Evolutionary conservation across 2,329 filamentous ascomycete species (phyloP), one percentile per base, ranked within the genome.

Genomic region (Colletotrichum sp.): DNA sequence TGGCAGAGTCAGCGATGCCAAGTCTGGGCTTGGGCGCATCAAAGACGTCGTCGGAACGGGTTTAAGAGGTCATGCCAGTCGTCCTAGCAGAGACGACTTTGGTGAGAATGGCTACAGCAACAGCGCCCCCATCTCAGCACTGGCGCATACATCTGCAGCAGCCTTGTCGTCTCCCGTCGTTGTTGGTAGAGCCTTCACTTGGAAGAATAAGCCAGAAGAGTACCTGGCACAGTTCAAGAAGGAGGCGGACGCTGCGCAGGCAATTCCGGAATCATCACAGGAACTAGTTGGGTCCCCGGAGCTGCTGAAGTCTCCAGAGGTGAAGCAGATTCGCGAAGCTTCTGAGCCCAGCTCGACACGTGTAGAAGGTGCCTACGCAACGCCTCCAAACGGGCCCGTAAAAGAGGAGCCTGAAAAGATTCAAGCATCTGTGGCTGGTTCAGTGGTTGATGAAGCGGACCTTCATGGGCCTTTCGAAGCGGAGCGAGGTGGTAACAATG

Each of bases 21-120:
- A 94, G 63, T 95, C 94, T 72, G 95, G 96, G 1, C 90, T 98
- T 72, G 95, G 94, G 3, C 93, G 95, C 44, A 96, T 98, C 83
- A 96, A 96, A 81, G 95, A 96, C 81, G 95, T 93, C 4, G 94
- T 98, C 44, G 95, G 95, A 2, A 88, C 89, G 16, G 86, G 86
- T 13, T 82, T 88, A n/a, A 88, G 88, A 78, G 89, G 90, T 3
- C 91, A 93, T 76, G 80, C 81, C 63, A 88, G 84, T 78, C 89
- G 89, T 16, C 87, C 88, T n/a, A 92, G 91, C 6, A 90, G 87
- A 79, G 91, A 93, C 71, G 91, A 92, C n/a, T 84, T 83, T 39
- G 79, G 83, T 26, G 88, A 89, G 39, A 82, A 81, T 57, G 81
- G 81, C 6, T 81, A 82, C 57, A 21, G 44, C n/a, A 79, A 81